Conservation (phyloP, 208 protist genomes). For the Leptomonas seymouri region DNA sequence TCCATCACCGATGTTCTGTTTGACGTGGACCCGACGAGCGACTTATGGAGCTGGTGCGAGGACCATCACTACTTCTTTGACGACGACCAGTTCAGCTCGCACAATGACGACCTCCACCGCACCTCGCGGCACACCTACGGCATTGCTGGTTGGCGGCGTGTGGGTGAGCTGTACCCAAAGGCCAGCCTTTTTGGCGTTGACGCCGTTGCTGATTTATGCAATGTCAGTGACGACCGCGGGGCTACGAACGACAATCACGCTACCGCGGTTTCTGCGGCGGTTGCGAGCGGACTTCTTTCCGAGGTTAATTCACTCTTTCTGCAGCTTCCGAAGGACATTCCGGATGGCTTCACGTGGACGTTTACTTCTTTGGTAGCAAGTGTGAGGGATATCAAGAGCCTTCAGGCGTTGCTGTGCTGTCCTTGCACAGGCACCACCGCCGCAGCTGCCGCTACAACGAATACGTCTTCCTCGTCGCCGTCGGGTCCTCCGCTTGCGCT, state of each 20-base stretch:
- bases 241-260: conserved; percentile 3
- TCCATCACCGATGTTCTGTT: conserved; percentile 60
- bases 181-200: conserved; percentile 49
- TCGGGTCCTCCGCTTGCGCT: neutral
- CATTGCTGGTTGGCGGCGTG: conserved; percentile 60
- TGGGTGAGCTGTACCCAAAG: conserved; percentile 60
- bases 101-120: conserved; percentile 47
- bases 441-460: neutral
- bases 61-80: conserved; percentile 56
- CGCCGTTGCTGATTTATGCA: conserved; percentile 1
- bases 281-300: neutral
- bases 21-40: conserved; percentile 63
- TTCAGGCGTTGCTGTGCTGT: conserved; percentile 24
- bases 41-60: conserved; percentile 49
- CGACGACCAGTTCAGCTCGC: conserved; percentile 72
- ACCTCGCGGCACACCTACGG: conserved; percentile 46
- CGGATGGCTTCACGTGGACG: conserved; percentile 58
- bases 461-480: neutral
- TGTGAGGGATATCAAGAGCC: conserved; percentile 22
- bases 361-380: conserved; percentile 56
- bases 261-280: neutral
- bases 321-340: conserved; percentile 37
- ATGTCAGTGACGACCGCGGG: conserved; percentile 28
- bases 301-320: neutral
- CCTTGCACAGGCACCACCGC: neutral